Percentiles rank a stretch among this genome's conserved stretches.
phyloP scores from a whole-genome alignment of 2,329 filamentous ascomycete genomes.

The Madurella mycetomatis region DNA sequence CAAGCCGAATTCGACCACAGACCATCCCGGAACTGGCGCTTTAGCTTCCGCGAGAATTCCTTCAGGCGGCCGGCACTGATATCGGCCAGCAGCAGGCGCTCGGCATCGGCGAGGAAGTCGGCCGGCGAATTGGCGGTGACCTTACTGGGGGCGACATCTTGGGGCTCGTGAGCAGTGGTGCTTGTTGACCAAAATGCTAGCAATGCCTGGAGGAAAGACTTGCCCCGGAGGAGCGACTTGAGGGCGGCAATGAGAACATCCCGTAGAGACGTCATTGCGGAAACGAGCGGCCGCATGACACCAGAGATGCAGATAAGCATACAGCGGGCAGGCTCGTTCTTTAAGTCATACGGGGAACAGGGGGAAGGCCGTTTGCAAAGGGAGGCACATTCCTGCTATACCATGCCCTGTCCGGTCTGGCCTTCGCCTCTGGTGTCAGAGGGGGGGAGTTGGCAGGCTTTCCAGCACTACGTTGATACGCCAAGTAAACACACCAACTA shows the following conservation, averaged over 20 bases:
- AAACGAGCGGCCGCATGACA: constrained; percentile 50
- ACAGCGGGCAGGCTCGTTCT: constrained; percentile 7
- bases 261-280: constrained; percentile 54
- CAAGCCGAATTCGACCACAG: constrained; percentile 50
- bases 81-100: constrained; percentile 47
- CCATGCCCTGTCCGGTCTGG: constrained; percentile 3
- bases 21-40: constrained; percentile 51
- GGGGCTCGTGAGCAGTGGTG: constrained; percentile 35
- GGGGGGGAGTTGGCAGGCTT: not conserved
- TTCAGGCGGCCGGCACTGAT: constrained; percentile 43
- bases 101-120: constrained; percentile 56
- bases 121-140: constrained; percentile 32
- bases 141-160: constrained; percentile 22
- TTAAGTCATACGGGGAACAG: constrained; percentile 23
- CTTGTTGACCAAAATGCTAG: constrained; percentile 50
- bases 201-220: constrained; percentile 54
- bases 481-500: constrained; percentile 21
- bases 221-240: constrained; percentile 56
- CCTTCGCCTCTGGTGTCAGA: not conserved
- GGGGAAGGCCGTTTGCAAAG: constrained; percentile 1
- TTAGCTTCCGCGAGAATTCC: constrained; percentile 46
- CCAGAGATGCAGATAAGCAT: constrained; percentile 12
- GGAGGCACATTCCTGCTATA: constrained; percentile 16
- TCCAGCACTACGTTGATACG: constrained; percentile 10
- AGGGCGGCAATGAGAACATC: constrained; percentile 52